These are phyloP conservation scores for Penicillium robsamsonii DNA, from an alignment of 495 filamentous ascomycete species.

Conservation along the genomic window DNA sequence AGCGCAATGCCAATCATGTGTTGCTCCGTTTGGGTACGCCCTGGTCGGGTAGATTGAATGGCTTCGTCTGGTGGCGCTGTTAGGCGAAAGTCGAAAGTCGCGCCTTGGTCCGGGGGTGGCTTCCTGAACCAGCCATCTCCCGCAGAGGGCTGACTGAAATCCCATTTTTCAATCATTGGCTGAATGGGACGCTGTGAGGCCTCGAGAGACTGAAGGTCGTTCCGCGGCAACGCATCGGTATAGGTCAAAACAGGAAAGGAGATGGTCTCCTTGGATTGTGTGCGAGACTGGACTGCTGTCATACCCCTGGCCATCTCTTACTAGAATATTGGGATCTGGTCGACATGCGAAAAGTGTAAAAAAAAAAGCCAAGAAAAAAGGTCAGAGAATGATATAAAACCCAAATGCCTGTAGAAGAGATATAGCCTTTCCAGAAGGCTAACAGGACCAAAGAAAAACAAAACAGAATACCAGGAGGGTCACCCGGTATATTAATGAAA, in stretches of 20 bases:
- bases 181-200: slow-evolving; percentile 10
- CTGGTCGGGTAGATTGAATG: slow-evolving; percentile 14
- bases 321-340: slow-evolving; percentile 5
- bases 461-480: slow-evolving; percentile 14
- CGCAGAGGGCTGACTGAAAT: slow-evolving; percentile 26
- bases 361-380: neutral
- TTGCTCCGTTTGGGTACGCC: slow-evolving; percentile 23
- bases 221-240: slow-evolving; percentile 36
- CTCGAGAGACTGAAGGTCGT: slow-evolving; percentile 27
- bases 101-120: slow-evolving; percentile 12
- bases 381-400: slow-evolving; percentile 12
- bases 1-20: slow-evolving; percentile 53
- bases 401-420: slow-evolving; percentile 28
- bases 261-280: slow-evolving; percentile 27
- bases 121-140: slow-evolving; percentile 24
- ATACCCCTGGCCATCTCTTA: slow-evolving; percentile 31
- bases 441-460: slow-evolving; percentile 21
- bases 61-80: slow-evolving; percentile 31
- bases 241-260: slow-evolving; percentile 37
- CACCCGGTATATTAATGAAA: slow-evolving; percentile 12
- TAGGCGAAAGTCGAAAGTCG: slow-evolving; percentile 42
- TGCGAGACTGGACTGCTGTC: slow-evolving; percentile 32
- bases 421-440: slow-evolving; percentile 52
- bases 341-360: neutral
- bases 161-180: slow-evolving; percentile 14